Conservation (phyloP, 2,329 filamentous ascomycete species). For the Colletotrichum shisoi region DNA sequence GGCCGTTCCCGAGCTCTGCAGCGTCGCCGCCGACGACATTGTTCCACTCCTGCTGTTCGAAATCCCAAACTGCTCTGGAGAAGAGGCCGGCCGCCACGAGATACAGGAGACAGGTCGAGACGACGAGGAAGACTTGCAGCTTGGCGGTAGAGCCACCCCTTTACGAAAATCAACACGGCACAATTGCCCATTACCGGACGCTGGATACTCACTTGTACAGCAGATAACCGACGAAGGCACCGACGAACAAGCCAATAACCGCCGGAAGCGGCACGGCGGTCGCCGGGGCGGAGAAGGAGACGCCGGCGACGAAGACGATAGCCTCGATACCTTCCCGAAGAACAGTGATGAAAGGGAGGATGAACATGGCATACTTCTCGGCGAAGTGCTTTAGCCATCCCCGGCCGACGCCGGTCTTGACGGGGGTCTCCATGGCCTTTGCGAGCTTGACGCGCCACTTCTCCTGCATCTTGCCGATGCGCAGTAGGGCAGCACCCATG, state of each 20-base stretch:
- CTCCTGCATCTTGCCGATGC: constrained; percentile 81
- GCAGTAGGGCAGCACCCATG: constrained; percentile 80
- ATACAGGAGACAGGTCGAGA: constrained; percentile 83
- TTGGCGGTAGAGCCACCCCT: constrained; percentile 55
- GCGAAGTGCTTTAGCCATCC: constrained; percentile 67
- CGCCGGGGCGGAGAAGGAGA: constrained; percentile 78
- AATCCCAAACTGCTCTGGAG: constrained; percentile 76
- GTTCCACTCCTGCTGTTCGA: constrained; percentile 76
- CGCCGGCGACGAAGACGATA: constrained; percentile 85
- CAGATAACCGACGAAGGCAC: constrained; percentile 71
- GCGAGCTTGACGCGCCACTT: constrained; percentile 89
- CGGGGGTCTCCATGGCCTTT: constrained; percentile 66
- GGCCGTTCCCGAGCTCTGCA: constrained; percentile 61
- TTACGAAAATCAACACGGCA: constrained; percentile 15
- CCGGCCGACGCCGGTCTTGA: constrained; percentile 54
- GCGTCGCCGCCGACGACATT: constrained; percentile 67
- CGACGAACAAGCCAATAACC: constrained; percentile 73
- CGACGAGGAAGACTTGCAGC: constrained; percentile 78
- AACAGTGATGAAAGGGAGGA: constrained; percentile 87
- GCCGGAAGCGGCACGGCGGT: constrained; percentile 80
- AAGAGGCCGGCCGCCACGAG: constrained; percentile 84
- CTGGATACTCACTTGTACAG: constrained; percentile 73
- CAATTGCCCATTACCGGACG: background rate
- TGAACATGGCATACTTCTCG: constrained; percentile 86
- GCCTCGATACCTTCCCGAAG: constrained; percentile 86